Conservation (phyloP, 2,329 filamentous ascomycete species). For the Didymosphaeria variabile region DNA sequence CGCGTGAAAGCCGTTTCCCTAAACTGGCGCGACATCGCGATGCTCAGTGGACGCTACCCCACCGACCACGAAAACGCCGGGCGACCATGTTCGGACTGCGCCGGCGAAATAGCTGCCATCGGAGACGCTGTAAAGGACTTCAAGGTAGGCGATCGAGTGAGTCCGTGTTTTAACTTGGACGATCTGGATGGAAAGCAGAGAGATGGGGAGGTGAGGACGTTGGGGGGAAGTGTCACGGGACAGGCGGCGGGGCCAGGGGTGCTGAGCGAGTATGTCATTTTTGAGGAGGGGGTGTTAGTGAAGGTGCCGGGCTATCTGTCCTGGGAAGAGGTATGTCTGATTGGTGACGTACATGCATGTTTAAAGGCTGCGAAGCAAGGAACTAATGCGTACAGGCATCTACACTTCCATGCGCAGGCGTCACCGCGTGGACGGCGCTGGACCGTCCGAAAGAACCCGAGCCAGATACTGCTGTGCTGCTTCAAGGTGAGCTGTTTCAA, state of each 20-base stretch:
- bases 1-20: too few relatives aligned
- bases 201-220: neutral
- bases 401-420: slow-evolving; percentile 30
- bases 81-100: too few relatives aligned
- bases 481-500: slow-evolving; percentile 14
- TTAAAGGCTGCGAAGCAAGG: neutral
- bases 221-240: slow-evolving; percentile 20
- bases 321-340: slow-evolving; percentile 37
- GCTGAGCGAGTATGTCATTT: slow-evolving; percentile 35
- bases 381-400: slow-evolving; percentile 21
- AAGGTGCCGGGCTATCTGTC: slow-evolving; percentile 31
- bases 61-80: too few relatives aligned
- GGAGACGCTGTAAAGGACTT: neutral
- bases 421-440: slow-evolving; percentile 34
- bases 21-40: too few relatives aligned
- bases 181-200: slow-evolving; percentile 15
- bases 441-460: slow-evolving; percentile 22
- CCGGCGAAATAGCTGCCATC: too few relatives aligned
- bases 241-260: slow-evolving; percentile 22
- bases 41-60: too few relatives aligned
- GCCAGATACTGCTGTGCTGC: slow-evolving; percentile 22
- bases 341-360: neutral
- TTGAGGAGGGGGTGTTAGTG: slow-evolving; percentile 36
- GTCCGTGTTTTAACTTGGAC: neutral
- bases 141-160: neutral